Conservation (phyloP, 1,284 basidiomycete genomes). For the Marasmius fiardii region DNA sequence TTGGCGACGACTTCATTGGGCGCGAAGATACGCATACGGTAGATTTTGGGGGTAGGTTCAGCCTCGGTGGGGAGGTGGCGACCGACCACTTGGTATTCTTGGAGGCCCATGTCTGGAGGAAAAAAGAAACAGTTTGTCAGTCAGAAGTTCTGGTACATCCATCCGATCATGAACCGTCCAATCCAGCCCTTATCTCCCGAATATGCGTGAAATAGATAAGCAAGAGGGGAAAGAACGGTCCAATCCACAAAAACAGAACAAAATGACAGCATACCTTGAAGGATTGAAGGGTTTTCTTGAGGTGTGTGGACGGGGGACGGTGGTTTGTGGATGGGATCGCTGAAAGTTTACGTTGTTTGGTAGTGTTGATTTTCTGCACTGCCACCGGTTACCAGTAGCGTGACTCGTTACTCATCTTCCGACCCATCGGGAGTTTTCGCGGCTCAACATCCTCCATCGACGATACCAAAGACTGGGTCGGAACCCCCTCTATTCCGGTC, state of each 20-base stretch:
- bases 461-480: too few relatives aligned
- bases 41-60: constrained; percentile 94
- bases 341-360: not conserved
- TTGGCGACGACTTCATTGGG: constrained; percentile 98
- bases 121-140: not conserved
- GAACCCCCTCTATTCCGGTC: not conserved
- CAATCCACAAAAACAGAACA: not conserved
- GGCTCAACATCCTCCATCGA: too few relatives aligned
- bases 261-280: not conserved
- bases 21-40: constrained; percentile 99
- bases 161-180: not conserved
- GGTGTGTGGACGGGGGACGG: not conserved
- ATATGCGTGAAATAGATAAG: not conserved
- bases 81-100: constrained; percentile 96
- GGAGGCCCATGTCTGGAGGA: constrained; percentile 32
- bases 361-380: not conserved
- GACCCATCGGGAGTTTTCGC: too few relatives aligned
- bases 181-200: constrained; percentile 1
- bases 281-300: not conserved
- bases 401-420: not conserved
- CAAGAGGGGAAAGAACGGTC: not conserved
- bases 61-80: constrained; percentile 94
- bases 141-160: not conserved
- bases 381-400: too few relatives aligned
- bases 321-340: not conserved